phyloP scores from a whole-genome alignment of 306 rosid genomes.

The Castanea crenata region DNA sequence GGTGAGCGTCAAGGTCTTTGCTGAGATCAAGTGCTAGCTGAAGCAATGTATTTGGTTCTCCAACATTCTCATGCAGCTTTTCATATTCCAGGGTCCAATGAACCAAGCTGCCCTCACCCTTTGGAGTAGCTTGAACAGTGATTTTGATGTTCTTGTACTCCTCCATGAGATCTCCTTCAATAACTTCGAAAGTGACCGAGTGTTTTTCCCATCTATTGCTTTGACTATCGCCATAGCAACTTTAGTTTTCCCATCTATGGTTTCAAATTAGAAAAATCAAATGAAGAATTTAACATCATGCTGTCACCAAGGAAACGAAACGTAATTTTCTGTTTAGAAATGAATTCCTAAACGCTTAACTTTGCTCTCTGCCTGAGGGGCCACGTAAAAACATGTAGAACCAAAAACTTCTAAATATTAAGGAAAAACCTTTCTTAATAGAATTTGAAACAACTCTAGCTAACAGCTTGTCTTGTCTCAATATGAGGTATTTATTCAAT shows the following conservation, averaged over 20 bases:
- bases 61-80: conserved; percentile 27
- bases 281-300: neutral
- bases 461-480: too few relatives aligned
- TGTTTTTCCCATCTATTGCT: conserved; percentile 35
- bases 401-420: too few relatives aligned
- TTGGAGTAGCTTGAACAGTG: conserved; percentile 14
- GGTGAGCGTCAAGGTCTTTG: conserved; percentile 28
- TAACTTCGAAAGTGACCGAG: conserved; percentile 26
- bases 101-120: conserved; percentile 28
- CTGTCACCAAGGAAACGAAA: too few relatives aligned
- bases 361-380: too few relatives aligned
- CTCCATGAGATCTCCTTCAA: conserved; percentile 36
- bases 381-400: too few relatives aligned
- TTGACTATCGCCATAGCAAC: conserved; percentile 34
- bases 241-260: conserved; percentile 31
- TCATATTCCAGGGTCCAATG: conserved; percentile 42
- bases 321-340: too few relatives aligned
- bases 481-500: too few relatives aligned
- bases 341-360: too few relatives aligned
- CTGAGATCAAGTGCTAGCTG: conserved; percentile 1
- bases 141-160: conserved; percentile 28
- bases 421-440: too few relatives aligned
- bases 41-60: conserved; percentile 37
- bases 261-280: neutral
- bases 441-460: too few relatives aligned